These are phyloP conservation scores for Nemophila menziesii DNA, from an alignment of 257 asterid genomes.

Conservation along the genomic window DNA sequence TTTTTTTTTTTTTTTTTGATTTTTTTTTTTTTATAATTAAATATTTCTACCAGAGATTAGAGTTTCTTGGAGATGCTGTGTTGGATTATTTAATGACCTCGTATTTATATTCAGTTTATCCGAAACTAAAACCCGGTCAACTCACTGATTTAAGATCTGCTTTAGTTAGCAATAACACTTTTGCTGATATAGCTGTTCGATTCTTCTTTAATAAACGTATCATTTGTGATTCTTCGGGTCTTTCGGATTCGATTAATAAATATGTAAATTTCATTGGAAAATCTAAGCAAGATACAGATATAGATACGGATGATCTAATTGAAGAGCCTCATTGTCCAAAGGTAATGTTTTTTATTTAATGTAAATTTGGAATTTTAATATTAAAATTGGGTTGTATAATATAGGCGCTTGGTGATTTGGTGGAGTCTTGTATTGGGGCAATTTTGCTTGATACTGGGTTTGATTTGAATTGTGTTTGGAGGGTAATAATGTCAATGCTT, in stretches of 20 bases:
- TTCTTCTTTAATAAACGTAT: constrained; percentile 54
- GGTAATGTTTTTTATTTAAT: constrained; percentile 56
- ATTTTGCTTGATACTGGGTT: constrained; percentile 73
- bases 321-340: constrained; percentile 76
- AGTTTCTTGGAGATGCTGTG: constrained; percentile 96
- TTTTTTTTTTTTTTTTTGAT: constrained; percentile 3
- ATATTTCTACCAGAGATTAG: constrained; percentile 66
- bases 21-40: constrained; percentile 6
- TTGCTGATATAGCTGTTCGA: constrained; percentile 70
- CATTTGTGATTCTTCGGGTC: constrained; percentile 51
- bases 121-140: constrained; percentile 84
- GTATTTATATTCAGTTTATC: constrained; percentile 75
- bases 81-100: constrained; percentile 95
- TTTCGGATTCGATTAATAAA: constrained; percentile 46
- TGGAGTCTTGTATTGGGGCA: constrained; percentile 92
- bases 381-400: constrained; percentile 17
- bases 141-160: constrained; percentile 88
- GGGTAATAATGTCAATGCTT: constrained; percentile 49
- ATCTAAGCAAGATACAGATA: constrained; percentile 30
- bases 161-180: constrained; percentile 56
- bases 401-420: constrained; percentile 94
- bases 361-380: constrained; percentile 1
- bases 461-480: constrained; percentile 60
- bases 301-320: constrained; percentile 13
- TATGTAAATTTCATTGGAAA: constrained; percentile 36